Evolutionary conservation across 306 rosid genomes (phyloP), one percentile per base, ranked within the genome.

Genomic region (Quercus variabilis): DNA sequence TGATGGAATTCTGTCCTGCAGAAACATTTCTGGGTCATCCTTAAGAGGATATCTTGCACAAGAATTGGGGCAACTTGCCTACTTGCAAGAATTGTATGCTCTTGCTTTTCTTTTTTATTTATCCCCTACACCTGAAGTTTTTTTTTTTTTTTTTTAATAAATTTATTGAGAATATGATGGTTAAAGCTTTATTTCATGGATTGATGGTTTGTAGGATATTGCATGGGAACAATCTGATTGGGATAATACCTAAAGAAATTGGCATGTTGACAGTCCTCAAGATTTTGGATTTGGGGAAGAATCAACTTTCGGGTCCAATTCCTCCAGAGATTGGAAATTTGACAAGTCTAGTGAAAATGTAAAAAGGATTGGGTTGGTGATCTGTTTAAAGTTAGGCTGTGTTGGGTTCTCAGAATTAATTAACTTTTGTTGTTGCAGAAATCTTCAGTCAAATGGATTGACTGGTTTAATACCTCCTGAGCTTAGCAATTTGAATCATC

Each of bases 241-340:
- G 99, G 57, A 81, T 68, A 64, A 82, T 96, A 75, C 99, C 99
- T 3, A 89, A 83, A 86, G 99, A 93, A 55, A 82, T 93, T 75
- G 88, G 93, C 74, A 52, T 72, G 86, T 89, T 96, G 81, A 89
- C 84, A 57, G 70, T 81, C 74, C 96, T 96, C 75, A 80, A 49
- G 83, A 86, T 88, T 83, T 87, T 96, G 87, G 98, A 93, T 86
- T 88, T 96, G 89, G 99, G 99, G 81, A 74, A 5, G 78, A 96
- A 96, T 88, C 94, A 75, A 74, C 86, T 96, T 75, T 70, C 91
- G 0, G 99, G 99, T 71, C 89, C 90, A 20, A 90, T 96, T 86
- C 99, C 99, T 83, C 85, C 88, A 6, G 97, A 91, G 89, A 74
- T 93, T 68, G 99, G 96, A 79, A 87, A 88, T 82, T 82, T 89